Percentiles rank a stretch among this genome's conserved stretches.
Conservation (phyloP, 2,329 filamentous ascomycete genomes). For the Calycina herbarum region DNA sequence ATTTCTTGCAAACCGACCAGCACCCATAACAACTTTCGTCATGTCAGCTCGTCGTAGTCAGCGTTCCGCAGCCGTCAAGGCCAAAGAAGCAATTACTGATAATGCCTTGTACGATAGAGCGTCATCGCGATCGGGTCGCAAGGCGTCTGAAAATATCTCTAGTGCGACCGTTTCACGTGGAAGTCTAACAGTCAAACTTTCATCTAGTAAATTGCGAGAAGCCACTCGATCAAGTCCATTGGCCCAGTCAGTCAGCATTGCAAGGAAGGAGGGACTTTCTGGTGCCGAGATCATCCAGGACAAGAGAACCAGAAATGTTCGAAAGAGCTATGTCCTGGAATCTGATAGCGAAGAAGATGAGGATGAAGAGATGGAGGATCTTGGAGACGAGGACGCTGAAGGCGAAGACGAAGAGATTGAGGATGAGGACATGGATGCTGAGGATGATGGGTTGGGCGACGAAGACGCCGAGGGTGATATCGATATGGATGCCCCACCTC, state of each 20-base stretch:
- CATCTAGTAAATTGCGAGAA: constrained; percentile 38
- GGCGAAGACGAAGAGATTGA: constrained; percentile 38
- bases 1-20: constrained; percentile 1
- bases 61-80: constrained; percentile 33
- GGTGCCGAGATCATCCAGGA: constrained; percentile 37
- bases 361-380: constrained; percentile 32
- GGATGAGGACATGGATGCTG: constrained; percentile 38
- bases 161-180: constrained; percentile 37
- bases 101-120: constrained; percentile 24
- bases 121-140: constrained; percentile 34
- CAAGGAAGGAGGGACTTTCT: constrained; percentile 30
- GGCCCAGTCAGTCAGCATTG: constrained; percentile 22
- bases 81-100: constrained; percentile 35
- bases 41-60: constrained; percentile 36
- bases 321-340: constrained; percentile 46
- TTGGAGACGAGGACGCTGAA: constrained; percentile 41
- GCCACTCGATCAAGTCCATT: constrained; percentile 32
- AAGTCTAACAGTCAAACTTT: constrained; percentile 39
- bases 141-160: constrained; percentile 27
- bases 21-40: constrained; percentile 9
- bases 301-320: constrained; percentile 36
- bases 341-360: constrained; percentile 43
- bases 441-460: constrained; percentile 44
- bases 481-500: constrained; percentile 36
- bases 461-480: constrained; percentile 46